Conservation (phyloP, 805 yeast species). For the Lachancea kluyveri region DNA sequence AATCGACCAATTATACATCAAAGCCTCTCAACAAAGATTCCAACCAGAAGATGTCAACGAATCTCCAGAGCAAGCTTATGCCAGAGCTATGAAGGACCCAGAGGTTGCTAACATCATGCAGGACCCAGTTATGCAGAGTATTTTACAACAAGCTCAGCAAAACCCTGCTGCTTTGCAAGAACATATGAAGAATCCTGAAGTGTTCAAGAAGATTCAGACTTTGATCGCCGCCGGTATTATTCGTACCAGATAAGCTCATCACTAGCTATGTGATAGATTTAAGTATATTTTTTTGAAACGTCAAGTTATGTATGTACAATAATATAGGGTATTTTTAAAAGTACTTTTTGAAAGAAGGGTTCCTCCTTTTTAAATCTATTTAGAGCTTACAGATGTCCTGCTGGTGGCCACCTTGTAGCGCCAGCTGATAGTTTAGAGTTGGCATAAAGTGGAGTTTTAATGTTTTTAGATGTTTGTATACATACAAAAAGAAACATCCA, state of each 20-base stretch:
- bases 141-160: constrained; percentile 85
- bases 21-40: constrained; percentile 77
- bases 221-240: constrained; percentile 96
- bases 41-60: constrained; percentile 72
- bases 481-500: too few relatives aligned
- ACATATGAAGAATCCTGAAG: constrained; percentile 95
- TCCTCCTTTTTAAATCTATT: too few relatives aligned
- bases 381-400: too few relatives aligned
- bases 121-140: constrained; percentile 95
- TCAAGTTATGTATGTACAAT: too few relatives aligned
- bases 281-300: too few relatives aligned
- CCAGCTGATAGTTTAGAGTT: too few relatives aligned
- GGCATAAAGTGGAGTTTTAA: too few relatives aligned
- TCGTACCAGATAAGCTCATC: constrained; percentile 9
- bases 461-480: too few relatives aligned
- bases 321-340: too few relatives aligned
- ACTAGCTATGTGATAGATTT: too few relatives aligned
- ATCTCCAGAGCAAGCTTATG: constrained; percentile 91
- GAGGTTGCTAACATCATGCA: constrained; percentile 83
- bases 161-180: constrained; percentile 96
- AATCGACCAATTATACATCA: constrained; percentile 73
- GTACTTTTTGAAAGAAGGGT: too few relatives aligned
- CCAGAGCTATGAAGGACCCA: constrained; percentile 88
- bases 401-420: too few relatives aligned
- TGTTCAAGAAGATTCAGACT: constrained; percentile 77